Evolutionary conservation across 805 yeast genomes (phyloP).

Genomic region (Blastobotrys chiropterorum): DNA sequence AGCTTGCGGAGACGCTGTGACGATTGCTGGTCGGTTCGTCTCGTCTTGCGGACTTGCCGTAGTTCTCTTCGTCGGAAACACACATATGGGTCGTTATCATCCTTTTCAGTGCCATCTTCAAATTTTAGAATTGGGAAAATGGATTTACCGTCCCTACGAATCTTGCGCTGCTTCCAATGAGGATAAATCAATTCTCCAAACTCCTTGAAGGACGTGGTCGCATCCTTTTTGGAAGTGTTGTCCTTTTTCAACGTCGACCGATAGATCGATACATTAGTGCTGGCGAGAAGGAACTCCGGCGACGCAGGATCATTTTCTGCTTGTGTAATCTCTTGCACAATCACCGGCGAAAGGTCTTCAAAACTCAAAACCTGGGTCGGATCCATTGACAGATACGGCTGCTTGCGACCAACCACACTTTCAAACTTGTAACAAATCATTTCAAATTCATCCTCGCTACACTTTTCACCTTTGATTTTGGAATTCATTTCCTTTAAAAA

Average conservation of each 20-base stretch:
- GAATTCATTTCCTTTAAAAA: slow-evolving; percentile 47
- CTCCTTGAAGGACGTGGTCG: slow-evolving; percentile 25
- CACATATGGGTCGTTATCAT: slow-evolving; percentile 89
- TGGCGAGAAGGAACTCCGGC: slow-evolving; percentile 25
- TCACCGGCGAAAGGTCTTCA: slow-evolving; percentile 57
- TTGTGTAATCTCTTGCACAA: slow-evolving; percentile 31
- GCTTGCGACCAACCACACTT: slow-evolving; percentile 64
- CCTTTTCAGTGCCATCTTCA: slow-evolving; percentile 85
- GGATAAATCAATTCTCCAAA: slow-evolving; percentile 68
- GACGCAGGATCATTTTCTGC: slow-evolving; percentile 52
- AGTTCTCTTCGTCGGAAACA: slow-evolving; percentile 94
- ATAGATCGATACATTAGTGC: slow-evolving; percentile 14
- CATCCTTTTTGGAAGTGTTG: slow-evolving; percentile 20
- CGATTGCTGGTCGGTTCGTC: slow-evolving; percentile 88
- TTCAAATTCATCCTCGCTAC: slow-evolving; percentile 86
- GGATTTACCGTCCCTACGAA: slow-evolving; percentile 60
- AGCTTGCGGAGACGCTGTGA: slow-evolving; percentile 73
- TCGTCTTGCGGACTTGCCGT: slow-evolving; percentile 91
- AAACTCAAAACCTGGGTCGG: slow-evolving; percentile 67
- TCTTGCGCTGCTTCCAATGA: slow-evolving; percentile 75
- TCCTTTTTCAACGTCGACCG: slow-evolving; percentile 17
- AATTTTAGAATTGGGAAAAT: slow-evolving; percentile 72
- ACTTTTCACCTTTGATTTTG: slow-evolving; percentile 30
- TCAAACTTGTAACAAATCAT: slow-evolving; percentile 68
- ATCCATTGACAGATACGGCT: slow-evolving; percentile 83